Base-by-base conservation (phyloP, 192 early-diverging fungal genomes). In the Borealophlyctis nickersoniae region DNA sequence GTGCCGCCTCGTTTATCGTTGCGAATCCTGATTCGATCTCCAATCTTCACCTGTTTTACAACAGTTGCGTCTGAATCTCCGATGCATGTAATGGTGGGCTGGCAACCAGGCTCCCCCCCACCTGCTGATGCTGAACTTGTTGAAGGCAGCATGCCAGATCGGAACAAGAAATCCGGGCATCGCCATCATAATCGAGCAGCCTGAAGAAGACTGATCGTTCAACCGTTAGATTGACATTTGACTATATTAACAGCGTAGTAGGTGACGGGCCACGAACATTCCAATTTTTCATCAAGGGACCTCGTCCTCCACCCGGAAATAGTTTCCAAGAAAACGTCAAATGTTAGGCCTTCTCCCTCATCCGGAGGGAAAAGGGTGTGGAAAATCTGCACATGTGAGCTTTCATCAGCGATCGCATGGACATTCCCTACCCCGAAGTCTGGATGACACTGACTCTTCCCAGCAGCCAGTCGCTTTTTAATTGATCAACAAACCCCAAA, bases 211-310 rank as follows among this genome's bases (percentile, higher is more conserved):
- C 32, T 58, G 29, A 23, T 13, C 5, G 4, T 7, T 7, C 5
- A 5, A 11, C 5, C 5, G 52, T 53, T 45, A 45, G 52, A 26
- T 7, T 5, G 26, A 24, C 7, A 5, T 22, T 5, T 11, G 26
- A 23, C 5, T 11, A 23, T 22, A 53, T 23, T 5, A 26, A 22
- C 7, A 53, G 14, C 14, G 5, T 53, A 22, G 52, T 13, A n/a
- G n/a, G n/a, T 45, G 39, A 45, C 39, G 39, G 39, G 39, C 9
- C 39, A 53, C 52, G 26, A 22, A 53, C 52, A 53, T 53, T 53
- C 52, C 52, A 53, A 26, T 22, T 26, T 13, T 23, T 53, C 52
- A 24, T 53, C 23, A 4, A 53, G 11, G 52, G 16, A 22, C 11
- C 14, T 22, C 52, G 16, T 7, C 26, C 26, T 13, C 52, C 52